Percentiles rank a stretch among this genome's conserved stretches.
Evolutionary conservation across 2,329 filamentous ascomycete species (phyloP).

Genomic region (Penicillium rolfsii): DNA sequence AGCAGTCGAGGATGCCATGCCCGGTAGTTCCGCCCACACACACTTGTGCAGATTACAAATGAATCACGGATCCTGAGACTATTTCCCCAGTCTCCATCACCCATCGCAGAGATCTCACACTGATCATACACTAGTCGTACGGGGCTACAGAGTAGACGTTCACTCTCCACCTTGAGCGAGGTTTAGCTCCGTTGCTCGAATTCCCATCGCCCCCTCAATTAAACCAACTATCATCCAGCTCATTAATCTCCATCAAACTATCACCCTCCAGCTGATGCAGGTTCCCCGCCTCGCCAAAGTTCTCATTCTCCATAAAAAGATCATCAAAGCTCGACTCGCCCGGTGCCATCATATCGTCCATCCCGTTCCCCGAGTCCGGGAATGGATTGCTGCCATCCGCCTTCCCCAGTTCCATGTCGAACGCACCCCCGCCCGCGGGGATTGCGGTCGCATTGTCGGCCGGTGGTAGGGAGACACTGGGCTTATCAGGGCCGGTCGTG

Average conservation of each 20-base stretch:
- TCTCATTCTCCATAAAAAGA: slow-evolving; percentile 47
- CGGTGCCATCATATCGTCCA: slow-evolving; percentile 43
- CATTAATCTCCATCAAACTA: slow-evolving; percentile 43
- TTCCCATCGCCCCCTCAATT: slow-evolving; percentile 23
- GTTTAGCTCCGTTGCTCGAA: background rate
- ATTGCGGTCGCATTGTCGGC: slow-evolving; percentile 34
- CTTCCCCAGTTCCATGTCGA: slow-evolving; percentile 43
- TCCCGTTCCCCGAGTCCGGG: slow-evolving; percentile 28
- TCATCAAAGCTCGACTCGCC: slow-evolving; percentile 52
- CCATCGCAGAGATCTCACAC: background rate
- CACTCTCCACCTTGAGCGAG: background rate
- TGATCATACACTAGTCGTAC: background rate
- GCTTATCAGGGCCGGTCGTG: slow-evolving; percentile 21
- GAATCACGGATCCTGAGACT: slow-evolving; percentile 19
- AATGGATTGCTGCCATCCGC: slow-evolving; percentile 26
- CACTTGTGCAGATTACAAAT: slow-evolving; percentile 16
- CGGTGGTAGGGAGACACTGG: slow-evolving; percentile 15
- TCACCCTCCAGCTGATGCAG: slow-evolving; percentile 42
- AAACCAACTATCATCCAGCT: slow-evolving; percentile 49
- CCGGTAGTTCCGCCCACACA: background rate
- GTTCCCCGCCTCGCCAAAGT: slow-evolving; percentile 40
- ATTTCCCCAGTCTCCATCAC: slow-evolving; percentile 4
- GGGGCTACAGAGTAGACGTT: background rate
- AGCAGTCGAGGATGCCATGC: background rate
- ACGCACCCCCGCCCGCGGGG: slow-evolving; percentile 39